phyloP scores from a whole-genome alignment of 2,329 filamentous ascomycete genomes.

The Geosmithia putterillii region DNA sequence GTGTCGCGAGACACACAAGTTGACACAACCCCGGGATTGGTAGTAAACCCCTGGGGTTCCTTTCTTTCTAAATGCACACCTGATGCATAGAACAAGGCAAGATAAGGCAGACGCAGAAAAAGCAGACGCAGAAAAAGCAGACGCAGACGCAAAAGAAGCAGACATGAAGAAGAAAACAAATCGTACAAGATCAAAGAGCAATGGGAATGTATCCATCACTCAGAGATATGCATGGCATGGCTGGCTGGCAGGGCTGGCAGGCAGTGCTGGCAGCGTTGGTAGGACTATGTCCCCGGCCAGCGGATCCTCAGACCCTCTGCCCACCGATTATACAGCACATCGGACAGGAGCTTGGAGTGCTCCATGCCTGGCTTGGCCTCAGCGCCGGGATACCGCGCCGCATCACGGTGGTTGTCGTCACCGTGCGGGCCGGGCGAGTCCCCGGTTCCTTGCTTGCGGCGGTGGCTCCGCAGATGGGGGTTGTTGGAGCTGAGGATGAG shows the following conservation, averaged over 20 bases:
- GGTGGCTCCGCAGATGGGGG: slow-evolving; percentile 71
- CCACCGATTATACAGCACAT: slow-evolving; percentile 88
- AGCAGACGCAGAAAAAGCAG: background rate
- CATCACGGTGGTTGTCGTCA: no score
- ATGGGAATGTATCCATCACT: no score
- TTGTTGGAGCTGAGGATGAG: slow-evolving; percentile 71
- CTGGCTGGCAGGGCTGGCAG: no score
- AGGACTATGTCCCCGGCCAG: slow-evolving; percentile 39
- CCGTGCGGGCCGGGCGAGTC: slow-evolving; percentile 3
- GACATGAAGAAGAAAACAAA: background rate
- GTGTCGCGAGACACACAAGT: background rate
- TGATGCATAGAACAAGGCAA: slow-evolving; percentile 4
- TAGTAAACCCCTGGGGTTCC: background rate
- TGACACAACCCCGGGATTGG: background rate
- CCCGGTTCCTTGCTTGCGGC: slow-evolving; percentile 43
- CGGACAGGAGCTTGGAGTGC: slow-evolving; percentile 77
- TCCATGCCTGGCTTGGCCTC: slow-evolving; percentile 65
- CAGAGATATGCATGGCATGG: no score
- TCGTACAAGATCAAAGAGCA: no score
- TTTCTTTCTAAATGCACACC: no score
- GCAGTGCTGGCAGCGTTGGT: no score
- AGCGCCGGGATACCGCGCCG: slow-evolving; percentile 42
- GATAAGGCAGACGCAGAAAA: background rate
- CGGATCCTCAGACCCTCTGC: slow-evolving; percentile 65
- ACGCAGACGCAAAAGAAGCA: background rate